Conservation (phyloP, 805 yeast species). For the Zygosaccharomyces bailii region DNA sequence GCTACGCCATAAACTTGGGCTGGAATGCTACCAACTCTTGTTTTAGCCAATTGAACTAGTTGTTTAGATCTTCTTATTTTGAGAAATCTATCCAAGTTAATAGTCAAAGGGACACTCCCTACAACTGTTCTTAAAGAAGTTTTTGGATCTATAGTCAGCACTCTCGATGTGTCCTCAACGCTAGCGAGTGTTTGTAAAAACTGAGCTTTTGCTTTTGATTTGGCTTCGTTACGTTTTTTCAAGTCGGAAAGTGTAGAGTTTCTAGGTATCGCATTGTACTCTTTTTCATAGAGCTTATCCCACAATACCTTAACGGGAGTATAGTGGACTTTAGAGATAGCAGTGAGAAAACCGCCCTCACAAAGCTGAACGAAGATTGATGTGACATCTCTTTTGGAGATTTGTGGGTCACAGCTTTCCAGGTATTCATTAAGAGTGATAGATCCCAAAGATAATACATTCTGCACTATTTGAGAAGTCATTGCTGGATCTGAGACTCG, state of each 20-base stretch:
- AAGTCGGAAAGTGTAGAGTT: slow-evolving; percentile 48
- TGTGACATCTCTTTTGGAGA: slow-evolving; percentile 27
- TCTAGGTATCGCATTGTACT: slow-evolving; percentile 40
- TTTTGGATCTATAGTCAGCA: slow-evolving; percentile 31
- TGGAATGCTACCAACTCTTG: slow-evolving; percentile 67
- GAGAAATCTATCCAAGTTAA: slow-evolving; percentile 64
- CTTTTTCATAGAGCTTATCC: slow-evolving; percentile 41
- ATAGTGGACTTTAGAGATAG: slow-evolving; percentile 41
- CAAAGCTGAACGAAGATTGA: slow-evolving; percentile 44
- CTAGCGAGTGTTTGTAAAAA: slow-evolving; percentile 38
- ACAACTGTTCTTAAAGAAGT: slow-evolving; percentile 45
- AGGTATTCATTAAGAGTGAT: slow-evolving; percentile 53
- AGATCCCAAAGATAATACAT: slow-evolving; percentile 66
- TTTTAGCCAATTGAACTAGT: slow-evolving; percentile 57
- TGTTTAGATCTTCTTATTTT: slow-evolving; percentile 63
- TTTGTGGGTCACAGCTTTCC: slow-evolving; percentile 31
- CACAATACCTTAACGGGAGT: slow-evolving; percentile 40
- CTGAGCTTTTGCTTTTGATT: slow-evolving; percentile 43
- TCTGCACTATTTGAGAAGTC: slow-evolving; percentile 54
- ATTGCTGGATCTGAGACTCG: slow-evolving; percentile 26
- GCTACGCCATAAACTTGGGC: slow-evolving; percentile 60
- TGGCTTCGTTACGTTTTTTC: slow-evolving; percentile 58
- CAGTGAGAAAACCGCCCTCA: slow-evolving; percentile 49
- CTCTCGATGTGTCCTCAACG: slow-evolving; percentile 28
- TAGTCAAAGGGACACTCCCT: slow-evolving; percentile 49